phyloP scores from a whole-genome alignment of 2,329 filamentous ascomycete species.

The Fusarium phyllophilum region DNA sequence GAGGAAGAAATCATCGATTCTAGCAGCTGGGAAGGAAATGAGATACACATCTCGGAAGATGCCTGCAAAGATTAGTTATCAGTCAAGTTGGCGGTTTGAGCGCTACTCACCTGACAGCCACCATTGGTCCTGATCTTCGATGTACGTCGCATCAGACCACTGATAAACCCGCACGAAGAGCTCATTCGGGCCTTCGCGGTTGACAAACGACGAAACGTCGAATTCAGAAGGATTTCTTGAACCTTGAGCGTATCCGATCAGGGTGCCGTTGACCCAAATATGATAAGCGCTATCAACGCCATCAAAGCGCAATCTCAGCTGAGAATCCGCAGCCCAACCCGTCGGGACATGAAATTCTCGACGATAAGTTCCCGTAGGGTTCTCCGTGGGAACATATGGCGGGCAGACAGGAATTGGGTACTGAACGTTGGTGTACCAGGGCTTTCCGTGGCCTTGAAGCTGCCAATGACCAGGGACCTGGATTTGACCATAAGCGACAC shows the following conservation, averaged over 20 bases:
- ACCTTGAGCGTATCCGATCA: slow-evolving; percentile 75
- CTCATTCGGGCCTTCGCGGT: slow-evolving; percentile 57
- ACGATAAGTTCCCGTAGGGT: slow-evolving; percentile 72
- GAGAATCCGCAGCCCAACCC: slow-evolving; percentile 58
- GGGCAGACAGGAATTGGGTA: slow-evolving; percentile 74
- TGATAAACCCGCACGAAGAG: slow-evolving; percentile 75
- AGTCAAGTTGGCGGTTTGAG: slow-evolving; percentile 56
- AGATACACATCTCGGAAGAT: slow-evolving; percentile 76
- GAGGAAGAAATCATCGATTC: slow-evolving; percentile 68
- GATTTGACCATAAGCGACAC: slow-evolving; percentile 60
- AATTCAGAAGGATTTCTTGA: slow-evolving; percentile 76
- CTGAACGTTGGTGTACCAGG: slow-evolving; percentile 75
- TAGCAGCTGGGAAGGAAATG: slow-evolving; percentile 62
- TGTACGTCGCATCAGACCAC: slow-evolving; percentile 74
- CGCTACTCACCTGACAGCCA: slow-evolving; percentile 69
- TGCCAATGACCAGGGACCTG: slow-evolving; percentile 77
- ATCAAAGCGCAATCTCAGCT: slow-evolving; percentile 73
- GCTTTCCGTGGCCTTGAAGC: slow-evolving; percentile 72
- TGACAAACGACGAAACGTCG: slow-evolving; percentile 65
- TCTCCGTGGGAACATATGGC: slow-evolving; percentile 69
- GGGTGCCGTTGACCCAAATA: slow-evolving; percentile 71
- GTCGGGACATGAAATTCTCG: slow-evolving; percentile 64
- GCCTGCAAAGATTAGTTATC: slow-evolving; percentile 43
- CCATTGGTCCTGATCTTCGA: slow-evolving; percentile 78
- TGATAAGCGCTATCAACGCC: slow-evolving; percentile 79